Percentiles rank a stretch among this genome's conserved stretches.
phyloP scores from a whole-genome alignment of 2,329 filamentous ascomycete species.

The Ophiocordyceps robertsii region DNA sequence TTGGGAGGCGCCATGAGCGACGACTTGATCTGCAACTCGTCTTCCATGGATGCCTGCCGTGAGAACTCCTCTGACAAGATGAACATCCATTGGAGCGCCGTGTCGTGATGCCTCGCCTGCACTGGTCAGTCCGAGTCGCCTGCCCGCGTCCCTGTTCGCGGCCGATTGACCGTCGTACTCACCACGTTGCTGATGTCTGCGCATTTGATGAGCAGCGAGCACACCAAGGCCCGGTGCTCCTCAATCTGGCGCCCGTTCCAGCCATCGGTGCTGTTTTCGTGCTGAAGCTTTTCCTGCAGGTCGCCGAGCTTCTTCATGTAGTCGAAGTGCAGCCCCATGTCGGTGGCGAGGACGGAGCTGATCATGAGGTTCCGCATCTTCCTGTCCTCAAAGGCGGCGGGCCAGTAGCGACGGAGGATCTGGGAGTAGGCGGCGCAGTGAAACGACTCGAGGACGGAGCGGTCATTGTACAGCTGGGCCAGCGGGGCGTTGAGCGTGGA shows the following conservation, averaged over 20 bases:
- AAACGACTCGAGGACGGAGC: conserved; percentile 91
- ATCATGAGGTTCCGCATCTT: conserved; percentile 86
- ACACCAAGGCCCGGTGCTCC: conserved; percentile 68
- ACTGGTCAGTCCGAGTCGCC: not conserved
- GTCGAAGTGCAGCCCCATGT: conserved; percentile 94
- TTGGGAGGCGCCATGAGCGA: conserved; percentile 76
- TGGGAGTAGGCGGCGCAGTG: conserved; percentile 96
- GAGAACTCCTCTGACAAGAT: conserved; percentile 94
- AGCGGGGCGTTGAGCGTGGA: conserved; percentile 84
- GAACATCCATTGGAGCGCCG: conserved; percentile 79
- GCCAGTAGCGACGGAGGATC: conserved; percentile 88
- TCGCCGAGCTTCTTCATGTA: conserved; percentile 86
- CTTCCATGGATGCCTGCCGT: conserved; percentile 84
- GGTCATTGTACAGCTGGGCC: conserved; percentile 92
- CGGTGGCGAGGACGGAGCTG: conserved; percentile 91
- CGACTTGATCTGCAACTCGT: conserved; percentile 73
- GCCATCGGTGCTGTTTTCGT: conserved; percentile 50
- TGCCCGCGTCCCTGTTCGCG: not conserved
- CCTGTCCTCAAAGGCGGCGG: conserved; percentile 61
- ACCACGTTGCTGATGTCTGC: conserved; percentile 98
- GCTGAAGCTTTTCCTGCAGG: conserved; percentile 63
- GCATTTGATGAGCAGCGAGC: conserved; percentile 90
- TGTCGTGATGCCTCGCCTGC: conserved; percentile 71
- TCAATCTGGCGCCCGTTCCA: conserved; percentile 69
- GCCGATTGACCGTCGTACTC: conserved; percentile 27